Percentiles rank a stretch among this genome's conserved stretches.
phyloP scores from a whole-genome alignment of 371 early-diverging fungal species.

The Mortierella sp. region DNA sequence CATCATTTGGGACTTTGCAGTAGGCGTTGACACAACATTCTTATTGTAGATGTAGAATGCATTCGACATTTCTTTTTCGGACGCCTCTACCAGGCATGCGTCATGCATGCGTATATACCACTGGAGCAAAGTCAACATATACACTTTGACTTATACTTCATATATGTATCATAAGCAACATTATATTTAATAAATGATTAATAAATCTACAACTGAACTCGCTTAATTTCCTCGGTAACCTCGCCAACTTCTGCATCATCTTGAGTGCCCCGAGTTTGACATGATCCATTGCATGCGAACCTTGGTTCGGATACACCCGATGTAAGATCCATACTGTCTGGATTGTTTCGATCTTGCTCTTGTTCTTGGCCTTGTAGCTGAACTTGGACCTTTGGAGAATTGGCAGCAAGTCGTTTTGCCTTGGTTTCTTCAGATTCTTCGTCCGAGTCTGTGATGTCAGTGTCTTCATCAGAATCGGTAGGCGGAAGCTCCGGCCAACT shows the following conservation, averaged over 20 bases:
- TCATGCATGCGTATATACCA: constrained; percentile 3
- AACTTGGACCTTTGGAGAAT: constrained; percentile 40
- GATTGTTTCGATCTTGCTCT: background rate
- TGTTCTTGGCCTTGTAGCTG: constrained; percentile 15
- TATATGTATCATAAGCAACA: background rate
- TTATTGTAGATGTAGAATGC: constrained; percentile 27
- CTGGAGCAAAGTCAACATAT: background rate
- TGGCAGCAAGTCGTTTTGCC: constrained; percentile 31
- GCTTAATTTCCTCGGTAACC: constrained; percentile 14
- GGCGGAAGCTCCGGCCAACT: constrained; percentile 51
- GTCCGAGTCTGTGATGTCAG: constrained; percentile 9
- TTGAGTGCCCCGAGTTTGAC: constrained; percentile 9
- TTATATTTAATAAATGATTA: no score
- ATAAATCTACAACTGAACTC: constrained; percentile 16
- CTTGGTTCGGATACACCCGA: background rate
- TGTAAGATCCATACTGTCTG: background rate
- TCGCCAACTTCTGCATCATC: constrained; percentile 11
- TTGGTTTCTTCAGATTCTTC: constrained; percentile 20
- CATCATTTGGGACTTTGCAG: constrained; percentile 84
- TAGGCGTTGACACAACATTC: constrained; percentile 74
- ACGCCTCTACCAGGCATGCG: background rate
- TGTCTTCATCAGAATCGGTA: constrained; percentile 41
- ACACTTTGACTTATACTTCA: background rate
- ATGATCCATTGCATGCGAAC: constrained; percentile 31
- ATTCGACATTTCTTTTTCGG: constrained; percentile 3